phyloP scores from a whole-genome alignment of 805 yeast species.

The Ogataea methylovora region DNA sequence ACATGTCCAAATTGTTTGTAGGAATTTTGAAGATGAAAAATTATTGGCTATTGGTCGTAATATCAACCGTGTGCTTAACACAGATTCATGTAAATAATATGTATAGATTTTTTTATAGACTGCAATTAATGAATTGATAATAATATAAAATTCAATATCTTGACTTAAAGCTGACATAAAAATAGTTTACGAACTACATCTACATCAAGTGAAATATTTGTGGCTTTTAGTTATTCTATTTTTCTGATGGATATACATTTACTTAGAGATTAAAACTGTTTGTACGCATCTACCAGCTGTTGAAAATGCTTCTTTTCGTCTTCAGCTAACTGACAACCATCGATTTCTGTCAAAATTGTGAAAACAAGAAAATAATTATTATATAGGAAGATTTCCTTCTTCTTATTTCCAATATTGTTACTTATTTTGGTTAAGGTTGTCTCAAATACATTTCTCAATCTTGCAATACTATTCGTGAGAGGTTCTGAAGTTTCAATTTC shows the following conservation, averaged over 20 bases:
- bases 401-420: slow-evolving; percentile 33
- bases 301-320: slow-evolving; percentile 13
- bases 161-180: too few species aligned
- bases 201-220: too few species aligned
- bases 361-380: slow-evolving; percentile 60
- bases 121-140: too few species aligned
- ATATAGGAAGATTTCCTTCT: slow-evolving; percentile 64
- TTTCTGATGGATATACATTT: slow-evolving; percentile 1
- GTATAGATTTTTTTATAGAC: background rate
- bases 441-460: slow-evolving; percentile 78
- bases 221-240: slow-evolving; percentile 1
- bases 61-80: too few species aligned
- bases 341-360: slow-evolving; percentile 42
- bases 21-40: slow-evolving; percentile 52
- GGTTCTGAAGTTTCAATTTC: slow-evolving; percentile 53
- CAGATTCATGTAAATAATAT: background rate
- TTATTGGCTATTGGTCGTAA: slow-evolving; percentile 3
- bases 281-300: slow-evolving; percentile 14
- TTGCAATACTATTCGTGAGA: slow-evolving; percentile 53
- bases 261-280: too few species aligned
- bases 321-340: slow-evolving; percentile 3
- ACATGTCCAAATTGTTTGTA: slow-evolving; percentile 55
- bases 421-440: slow-evolving; percentile 66
- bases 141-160: too few species aligned
- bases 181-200: too few species aligned